Percentiles rank a stretch among this genome's conserved stretches.
Conservation (phyloP, 495 filamentous ascomycete genomes). For the Podospora pseudocomata region DNA sequence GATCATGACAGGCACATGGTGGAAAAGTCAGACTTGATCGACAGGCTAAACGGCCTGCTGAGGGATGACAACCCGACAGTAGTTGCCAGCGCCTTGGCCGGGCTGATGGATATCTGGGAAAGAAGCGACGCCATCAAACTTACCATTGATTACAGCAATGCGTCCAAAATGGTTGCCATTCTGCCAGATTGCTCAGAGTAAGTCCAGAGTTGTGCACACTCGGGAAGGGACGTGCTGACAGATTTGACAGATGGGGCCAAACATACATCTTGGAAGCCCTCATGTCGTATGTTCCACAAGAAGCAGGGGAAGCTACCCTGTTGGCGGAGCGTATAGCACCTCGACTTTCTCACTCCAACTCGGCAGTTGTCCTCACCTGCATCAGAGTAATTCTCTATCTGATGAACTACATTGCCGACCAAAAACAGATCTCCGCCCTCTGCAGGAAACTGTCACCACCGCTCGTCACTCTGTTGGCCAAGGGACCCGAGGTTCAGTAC, state of each 20-base stretch:
- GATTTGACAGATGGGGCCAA: constrained; percentile 79
- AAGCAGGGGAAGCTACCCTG: constrained; percentile 77
- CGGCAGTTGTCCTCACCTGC: constrained; percentile 90
- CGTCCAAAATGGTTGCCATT: constrained; percentile 96
- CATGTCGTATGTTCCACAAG: constrained; percentile 97
- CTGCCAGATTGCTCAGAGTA: constrained; percentile 96
- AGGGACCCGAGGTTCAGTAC: constrained; percentile 97
- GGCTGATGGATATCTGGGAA: constrained; percentile 98
- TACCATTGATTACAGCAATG: constrained; percentile 95
- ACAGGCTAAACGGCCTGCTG: constrained; percentile 82
- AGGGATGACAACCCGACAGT: constrained; percentile 97
- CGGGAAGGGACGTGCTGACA: constrained; percentile 25
- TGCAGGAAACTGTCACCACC: constrained; percentile 94
- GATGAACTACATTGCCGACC: constrained; percentile 97
- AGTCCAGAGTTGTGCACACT: constrained; percentile 28
- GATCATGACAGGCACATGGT: constrained; percentile 91
- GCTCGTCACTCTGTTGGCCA: constrained; percentile 90
- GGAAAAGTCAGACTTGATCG: constrained; percentile 86
- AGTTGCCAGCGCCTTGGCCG: constrained; percentile 87
- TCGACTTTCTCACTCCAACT: constrained; percentile 92
- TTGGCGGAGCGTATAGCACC: constrained; percentile 92
- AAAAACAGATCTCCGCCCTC: constrained; percentile 82
- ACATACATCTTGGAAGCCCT: constrained; percentile 97
- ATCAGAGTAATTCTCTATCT: constrained; percentile 95
- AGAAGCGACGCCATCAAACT: constrained; percentile 95